A percentile compares a stretch with the other conserved stretches of the same genome.
Conservation (phyloP, 805 yeast genomes). For the Pichia gijzeniarum region DNA sequence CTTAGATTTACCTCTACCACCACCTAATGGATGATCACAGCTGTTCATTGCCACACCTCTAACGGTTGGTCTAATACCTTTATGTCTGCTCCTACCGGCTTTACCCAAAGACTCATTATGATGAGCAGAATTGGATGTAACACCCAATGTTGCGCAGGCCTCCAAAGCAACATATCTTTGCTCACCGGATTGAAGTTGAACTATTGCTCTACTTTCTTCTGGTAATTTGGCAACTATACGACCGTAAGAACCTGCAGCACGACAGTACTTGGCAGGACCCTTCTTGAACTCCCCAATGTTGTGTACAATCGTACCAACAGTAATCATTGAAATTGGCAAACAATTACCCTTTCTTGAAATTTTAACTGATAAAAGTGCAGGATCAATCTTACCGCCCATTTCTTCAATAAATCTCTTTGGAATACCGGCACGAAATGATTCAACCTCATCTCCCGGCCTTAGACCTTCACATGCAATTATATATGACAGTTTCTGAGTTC, state of each 20-base stretch:
- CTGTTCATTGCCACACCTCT: constrained; percentile 99
- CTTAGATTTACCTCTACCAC: constrained; percentile 99
- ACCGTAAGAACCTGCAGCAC: constrained; percentile 93
- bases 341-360: constrained; percentile 93
- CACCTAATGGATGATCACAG: constrained; percentile 97
- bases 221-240: constrained; percentile 76
- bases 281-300: constrained; percentile 71
- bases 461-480: constrained; percentile 89
- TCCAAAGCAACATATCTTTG: constrained; percentile 81
- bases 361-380: constrained; percentile 80
- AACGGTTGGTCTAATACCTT: constrained; percentile 90
- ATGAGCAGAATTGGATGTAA: constrained; percentile 89
- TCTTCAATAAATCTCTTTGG: constrained; percentile 67
- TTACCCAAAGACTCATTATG: constrained; percentile 87
- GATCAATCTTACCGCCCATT: constrained; percentile 90
- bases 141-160: constrained; percentile 91
- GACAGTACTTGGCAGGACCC: constrained; percentile 83
- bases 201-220: constrained; percentile 63
- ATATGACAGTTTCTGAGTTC: constrained; percentile 61
- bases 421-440: constrained; percentile 83
- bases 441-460: constrained; percentile 87
- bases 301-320: constrained; percentile 89
- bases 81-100: constrained; percentile 90
- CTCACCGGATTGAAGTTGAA: constrained; percentile 86
- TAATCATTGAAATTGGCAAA: constrained; percentile 85